These are phyloP conservation scores for Trifolium pratense DNA, from an alignment of 306 rosid species.

Conservation along the genomic window DNA sequence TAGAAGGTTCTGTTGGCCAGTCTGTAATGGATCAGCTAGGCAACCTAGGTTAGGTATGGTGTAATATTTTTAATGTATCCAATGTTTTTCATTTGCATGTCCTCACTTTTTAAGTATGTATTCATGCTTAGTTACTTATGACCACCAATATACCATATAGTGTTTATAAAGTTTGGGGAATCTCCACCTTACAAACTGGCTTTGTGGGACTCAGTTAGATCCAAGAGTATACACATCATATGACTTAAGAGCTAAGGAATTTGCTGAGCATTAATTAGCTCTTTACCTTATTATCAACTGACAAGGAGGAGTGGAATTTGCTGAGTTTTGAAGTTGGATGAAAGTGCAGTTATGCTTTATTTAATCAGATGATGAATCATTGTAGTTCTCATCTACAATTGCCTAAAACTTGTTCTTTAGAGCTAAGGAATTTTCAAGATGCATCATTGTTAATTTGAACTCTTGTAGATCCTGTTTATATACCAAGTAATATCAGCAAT, in stretches of 20 bases:
- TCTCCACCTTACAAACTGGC: neutral
- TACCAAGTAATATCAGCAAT: neutral
- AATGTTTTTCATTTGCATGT: conserved; percentile 2
- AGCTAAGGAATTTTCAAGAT: neutral
- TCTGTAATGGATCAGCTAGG: conserved; percentile 79
- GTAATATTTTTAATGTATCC: conserved; percentile 25
- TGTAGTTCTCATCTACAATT: too few species aligned
- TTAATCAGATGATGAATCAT: too few species aligned
- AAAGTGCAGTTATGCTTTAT: too few species aligned
- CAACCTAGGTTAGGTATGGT: conserved; percentile 87
- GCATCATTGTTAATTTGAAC: neutral
- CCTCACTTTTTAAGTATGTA: neutral
- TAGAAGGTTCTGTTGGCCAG: conserved; percentile 87
- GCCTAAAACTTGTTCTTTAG: neutral
- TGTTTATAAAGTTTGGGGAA: neutral
- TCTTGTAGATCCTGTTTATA: neutral
- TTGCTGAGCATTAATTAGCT: too few species aligned
- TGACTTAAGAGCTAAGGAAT: too few species aligned
- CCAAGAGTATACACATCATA: neutral
- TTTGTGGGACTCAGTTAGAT: neutral
- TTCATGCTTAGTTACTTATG: neutral
- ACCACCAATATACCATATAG: neutral
- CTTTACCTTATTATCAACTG: too few species aligned
- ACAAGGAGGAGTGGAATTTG: too few species aligned
- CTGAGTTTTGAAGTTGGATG: too few species aligned